Conservation (phyloP, 2,329 filamentous ascomycete species). For the Pseudocercospora cruenta region DNA sequence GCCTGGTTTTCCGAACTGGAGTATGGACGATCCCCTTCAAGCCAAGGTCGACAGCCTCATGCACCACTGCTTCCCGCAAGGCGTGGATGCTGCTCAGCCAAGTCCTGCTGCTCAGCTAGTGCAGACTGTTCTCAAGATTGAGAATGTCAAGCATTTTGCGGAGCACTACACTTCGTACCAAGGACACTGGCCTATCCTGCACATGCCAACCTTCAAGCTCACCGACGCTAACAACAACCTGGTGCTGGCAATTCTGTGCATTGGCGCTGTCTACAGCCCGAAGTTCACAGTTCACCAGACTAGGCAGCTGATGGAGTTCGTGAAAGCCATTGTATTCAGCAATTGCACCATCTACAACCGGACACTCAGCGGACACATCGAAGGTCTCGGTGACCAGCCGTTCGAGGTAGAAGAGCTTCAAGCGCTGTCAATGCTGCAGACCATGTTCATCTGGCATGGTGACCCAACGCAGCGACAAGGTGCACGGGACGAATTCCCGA, state of each 20-base stretch:
- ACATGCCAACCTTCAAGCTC: constrained; percentile 72
- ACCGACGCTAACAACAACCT: constrained; percentile 68
- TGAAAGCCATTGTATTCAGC: constrained; percentile 62
- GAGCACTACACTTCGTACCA: constrained; percentile 73
- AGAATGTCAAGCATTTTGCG: constrained; percentile 72
- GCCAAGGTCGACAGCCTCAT: constrained; percentile 50
- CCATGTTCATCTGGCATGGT: constrained; percentile 71
- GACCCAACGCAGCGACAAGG: constrained; percentile 66
- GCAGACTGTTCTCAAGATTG: constrained; percentile 62
- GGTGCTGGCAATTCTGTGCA: constrained; percentile 70
- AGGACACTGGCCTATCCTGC: constrained; percentile 72
- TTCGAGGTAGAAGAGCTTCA: constrained; percentile 67
- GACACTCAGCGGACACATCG: constrained; percentile 43
- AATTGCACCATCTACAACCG: constrained; percentile 58
- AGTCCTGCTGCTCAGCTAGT: constrained; percentile 51
- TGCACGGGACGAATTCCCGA: constrained; percentile 62
- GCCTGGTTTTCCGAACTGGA: constrained; percentile 46
- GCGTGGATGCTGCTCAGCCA: constrained; percentile 58
- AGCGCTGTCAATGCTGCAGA: constrained; percentile 64
- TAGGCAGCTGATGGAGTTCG: constrained; percentile 68
- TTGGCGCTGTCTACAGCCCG: constrained; percentile 75
- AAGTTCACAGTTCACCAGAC: constrained; percentile 63
- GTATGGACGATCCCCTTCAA: constrained; percentile 51
- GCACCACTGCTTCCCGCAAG: constrained; percentile 59
- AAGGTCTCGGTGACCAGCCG: constrained; percentile 44